Percentiles rank a stretch among this genome's conserved stretches.
These are phyloP conservation scores for Cercospora zeina DNA, from an alignment of 2,329 filamentous ascomycete genomes.

Conservation along the genomic window DNA sequence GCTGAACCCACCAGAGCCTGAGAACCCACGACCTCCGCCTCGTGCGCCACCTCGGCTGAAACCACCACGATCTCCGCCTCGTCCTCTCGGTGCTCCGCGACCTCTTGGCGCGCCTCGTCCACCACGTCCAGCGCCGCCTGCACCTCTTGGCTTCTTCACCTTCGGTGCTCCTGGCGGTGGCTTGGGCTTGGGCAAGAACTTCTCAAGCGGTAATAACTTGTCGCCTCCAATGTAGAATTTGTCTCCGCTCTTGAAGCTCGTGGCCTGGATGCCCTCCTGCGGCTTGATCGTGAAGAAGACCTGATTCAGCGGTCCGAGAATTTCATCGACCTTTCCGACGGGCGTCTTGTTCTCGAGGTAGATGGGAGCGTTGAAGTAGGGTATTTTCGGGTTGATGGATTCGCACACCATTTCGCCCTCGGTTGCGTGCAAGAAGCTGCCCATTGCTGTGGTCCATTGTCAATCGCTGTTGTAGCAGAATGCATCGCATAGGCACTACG, in stretches of 20 bases:
- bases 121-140: constrained; percentile 44
- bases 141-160: constrained; percentile 68
- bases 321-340: constrained; percentile 95
- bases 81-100: constrained; percentile 51
- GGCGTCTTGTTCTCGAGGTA: constrained; percentile 95
- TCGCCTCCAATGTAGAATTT: constrained; percentile 89
- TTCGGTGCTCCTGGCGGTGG: constrained; percentile 63
- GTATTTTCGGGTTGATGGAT: constrained; percentile 91
- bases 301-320: constrained; percentile 95
- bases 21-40: constrained; percentile 22
- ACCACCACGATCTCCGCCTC: constrained; percentile 44
- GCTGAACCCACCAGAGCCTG: constrained; percentile 25
- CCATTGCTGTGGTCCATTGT: constrained; percentile 65
- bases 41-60: constrained; percentile 23
- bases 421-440: constrained; percentile 87
- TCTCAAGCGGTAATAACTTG: constrained; percentile 91
- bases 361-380: constrained; percentile 98
- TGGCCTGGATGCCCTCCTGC: constrained; percentile 90
- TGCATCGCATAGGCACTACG: constrained; percentile 10
- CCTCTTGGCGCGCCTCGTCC: constrained; percentile 57
- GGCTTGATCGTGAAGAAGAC: constrained; percentile 99
- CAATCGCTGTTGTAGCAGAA: background rate
- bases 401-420: constrained; percentile 98
- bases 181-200: constrained; percentile 96
- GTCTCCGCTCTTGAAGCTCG: constrained; percentile 92